Base-by-base conservation (phyloP, 306 rosid species). In the Arachis stenosperma region DNA sequence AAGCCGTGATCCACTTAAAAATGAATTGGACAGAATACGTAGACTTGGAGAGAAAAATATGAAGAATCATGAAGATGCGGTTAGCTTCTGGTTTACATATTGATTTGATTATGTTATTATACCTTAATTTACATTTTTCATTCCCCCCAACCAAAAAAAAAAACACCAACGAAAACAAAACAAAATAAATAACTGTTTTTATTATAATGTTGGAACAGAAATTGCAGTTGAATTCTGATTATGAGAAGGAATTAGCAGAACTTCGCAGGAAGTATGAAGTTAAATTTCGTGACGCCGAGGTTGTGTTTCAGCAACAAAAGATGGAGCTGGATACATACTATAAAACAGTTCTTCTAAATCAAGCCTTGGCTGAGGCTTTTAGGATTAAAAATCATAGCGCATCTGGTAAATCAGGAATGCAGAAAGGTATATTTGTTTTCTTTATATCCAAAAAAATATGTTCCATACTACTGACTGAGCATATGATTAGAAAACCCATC, bases 181-280 rank as follows among this genome's bases (percentile, higher is more conserved):
- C 27, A 33, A 33, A 33, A 33, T 33, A 4, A 33, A 8, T 74
- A 59, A 68, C 61, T 72, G 30, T 43, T 29, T 13, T 13, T 36
- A 27, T 62, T 64, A 64, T 64, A 73, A 78, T 55, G 67, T 68
- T 67, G 69, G 74, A 68, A 82, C 97, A 93, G 98, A 91, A 78
- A 71, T 76, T 78, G 81, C 88, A 46, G 70, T 67, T 88, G 81
- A 76, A 79, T 65, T 40, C 73, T 63, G 92, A 86, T 58, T 78
- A 78, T 58, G 91, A 82, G 52, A 91, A 88, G 83, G 93, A 91
- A 71, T 15, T 84, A 0, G 91, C 82, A 75, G 88, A 88, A 83
- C 75, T 90, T 78, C 85, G 43, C 43, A 77, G 63, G 66, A 88
- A 89, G 83, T 93, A 84, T 71, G 94, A 82, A 6, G 47, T 52